Conservation (phyloP, 805 yeast species). For the Pichia gijzeniarum region DNA sequence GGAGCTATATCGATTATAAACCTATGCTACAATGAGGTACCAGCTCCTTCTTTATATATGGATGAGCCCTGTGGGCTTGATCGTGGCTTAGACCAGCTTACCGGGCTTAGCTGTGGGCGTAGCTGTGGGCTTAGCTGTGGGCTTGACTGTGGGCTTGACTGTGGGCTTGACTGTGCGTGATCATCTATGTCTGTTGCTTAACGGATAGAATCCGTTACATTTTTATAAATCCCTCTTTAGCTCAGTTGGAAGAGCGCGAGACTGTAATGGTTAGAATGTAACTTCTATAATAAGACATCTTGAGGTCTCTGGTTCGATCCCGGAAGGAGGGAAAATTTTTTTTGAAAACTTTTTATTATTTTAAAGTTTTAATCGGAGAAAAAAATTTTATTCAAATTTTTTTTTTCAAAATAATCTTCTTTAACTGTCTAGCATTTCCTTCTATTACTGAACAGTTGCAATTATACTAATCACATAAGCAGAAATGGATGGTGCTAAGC, state of each 20-base stretch:
- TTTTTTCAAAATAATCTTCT: background rate
- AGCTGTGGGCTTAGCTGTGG: no score
- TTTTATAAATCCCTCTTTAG: constrained; percentile 17
- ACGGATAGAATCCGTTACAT: no score
- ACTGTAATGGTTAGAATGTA: constrained; percentile 13
- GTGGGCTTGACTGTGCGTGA: no score
- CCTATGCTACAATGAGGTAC: no score
- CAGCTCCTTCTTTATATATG: no score
- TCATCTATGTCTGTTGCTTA: no score
- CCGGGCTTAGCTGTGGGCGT: no score
- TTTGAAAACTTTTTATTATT: background rate
- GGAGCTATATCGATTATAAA: no score
- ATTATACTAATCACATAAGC: no score
- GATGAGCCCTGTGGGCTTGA: no score
- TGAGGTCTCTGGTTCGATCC: constrained; percentile 20
- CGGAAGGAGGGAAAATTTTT: constrained; percentile 15
- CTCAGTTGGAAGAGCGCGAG: constrained; percentile 23
- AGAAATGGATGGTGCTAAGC: constrained; percentile 39
- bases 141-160: no score
- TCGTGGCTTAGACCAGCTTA: no score
- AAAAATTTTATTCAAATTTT: background rate
- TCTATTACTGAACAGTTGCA: background rate
- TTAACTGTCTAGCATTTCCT: background rate
- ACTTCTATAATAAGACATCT: constrained; percentile 11
- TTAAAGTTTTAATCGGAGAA: background rate